Evolutionary conservation across 1,284 basidiomycete genomes (phyloP).

Genomic region (Melampsora larici-populina): DNA sequence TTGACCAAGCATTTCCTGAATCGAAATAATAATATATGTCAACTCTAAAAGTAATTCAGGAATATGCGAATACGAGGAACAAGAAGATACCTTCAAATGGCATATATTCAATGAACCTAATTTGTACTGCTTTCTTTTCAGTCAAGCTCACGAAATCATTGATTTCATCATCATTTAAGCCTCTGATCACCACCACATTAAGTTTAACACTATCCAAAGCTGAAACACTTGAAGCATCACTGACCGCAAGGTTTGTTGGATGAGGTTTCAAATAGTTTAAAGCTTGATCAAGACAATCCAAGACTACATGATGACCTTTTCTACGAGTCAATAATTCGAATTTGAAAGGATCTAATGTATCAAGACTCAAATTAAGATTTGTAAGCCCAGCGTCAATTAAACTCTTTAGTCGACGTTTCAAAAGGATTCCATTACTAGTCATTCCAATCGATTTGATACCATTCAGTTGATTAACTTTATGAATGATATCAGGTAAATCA

Average conservation of each 20-base stretch:
- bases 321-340: slow-evolving; percentile 81
- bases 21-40: not conserved
- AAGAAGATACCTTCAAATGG: slow-evolving; percentile 71
- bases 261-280: slow-evolving; percentile 53
- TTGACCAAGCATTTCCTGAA: slow-evolving; percentile 78
- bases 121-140: slow-evolving; percentile 62
- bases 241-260: not conserved
- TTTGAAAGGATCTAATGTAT: slow-evolving; percentile 80
- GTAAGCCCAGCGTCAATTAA: slow-evolving; percentile 71
- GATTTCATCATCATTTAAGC: slow-evolving; percentile 74
- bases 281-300: slow-evolving; percentile 67
- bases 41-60: not conserved
- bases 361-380: slow-evolving; percentile 77
- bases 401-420: not conserved
- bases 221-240: slow-evolving; percentile 50
- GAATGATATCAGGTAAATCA: slow-evolving; percentile 69
- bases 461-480: slow-evolving; percentile 56
- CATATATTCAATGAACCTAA: slow-evolving; percentile 91
- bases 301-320: slow-evolving; percentile 67
- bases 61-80: slow-evolving; percentile 13
- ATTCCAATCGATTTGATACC: not conserved
- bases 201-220: slow-evolving; percentile 66
- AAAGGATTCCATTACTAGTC: not conserved
- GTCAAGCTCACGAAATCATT: slow-evolving; percentile 74
- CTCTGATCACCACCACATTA: slow-evolving; percentile 77